Base-by-base conservation (phyloP, 352 stramenopile genomes). In the Globisporangium solare region DNA sequence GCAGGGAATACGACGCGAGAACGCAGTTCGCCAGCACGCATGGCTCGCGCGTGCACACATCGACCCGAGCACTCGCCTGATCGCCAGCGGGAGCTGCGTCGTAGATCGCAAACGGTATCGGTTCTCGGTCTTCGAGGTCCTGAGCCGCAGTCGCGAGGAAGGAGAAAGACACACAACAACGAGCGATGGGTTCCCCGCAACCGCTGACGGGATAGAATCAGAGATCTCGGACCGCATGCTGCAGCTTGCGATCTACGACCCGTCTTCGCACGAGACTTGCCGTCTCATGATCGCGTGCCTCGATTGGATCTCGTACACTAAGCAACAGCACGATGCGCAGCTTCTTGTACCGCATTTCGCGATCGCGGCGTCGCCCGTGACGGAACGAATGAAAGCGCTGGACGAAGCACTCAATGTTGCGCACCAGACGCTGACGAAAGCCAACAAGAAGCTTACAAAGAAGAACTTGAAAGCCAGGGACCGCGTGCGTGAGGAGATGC, bases 281-380 rank as follows among this genome's bases (percentile, higher is more conserved):
- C 54, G 2, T 20, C 48, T 85, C 6, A 20, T 66, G 5, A 39
- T 85, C 7, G 60, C 55, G 2, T 67, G 66, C 15, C 58, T 87
- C 6, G 72, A 82, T 43, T 78, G 61, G 60, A 53, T 87, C 2
- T 50, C 62, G 1, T 54, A 85, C 22, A 74, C 76, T 14, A 85
- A 85, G 53, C n/a, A 17, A 7, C 48, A 59, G 11, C 56, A 71
- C 22, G 74, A 83, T 13, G 68, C 72, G 10, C 70, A 79, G 37
- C 66, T 83, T 1, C 53, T 59, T 6, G 52, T 82, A 13, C 54
- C 70, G 3, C 48, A 77, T 18, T 60, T 87, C n/a, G 56, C 51
- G 27, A 60, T 77, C 24, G 11, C 41, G 1, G 57, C 56, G 11
- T 74, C 70, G 0, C 18, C 57, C 2, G 54, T 49, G 2, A 41